phyloP scores from a whole-genome alignment of 2,329 filamentous ascomycete genomes.

The Cadophora luteo-olivacea region DNA sequence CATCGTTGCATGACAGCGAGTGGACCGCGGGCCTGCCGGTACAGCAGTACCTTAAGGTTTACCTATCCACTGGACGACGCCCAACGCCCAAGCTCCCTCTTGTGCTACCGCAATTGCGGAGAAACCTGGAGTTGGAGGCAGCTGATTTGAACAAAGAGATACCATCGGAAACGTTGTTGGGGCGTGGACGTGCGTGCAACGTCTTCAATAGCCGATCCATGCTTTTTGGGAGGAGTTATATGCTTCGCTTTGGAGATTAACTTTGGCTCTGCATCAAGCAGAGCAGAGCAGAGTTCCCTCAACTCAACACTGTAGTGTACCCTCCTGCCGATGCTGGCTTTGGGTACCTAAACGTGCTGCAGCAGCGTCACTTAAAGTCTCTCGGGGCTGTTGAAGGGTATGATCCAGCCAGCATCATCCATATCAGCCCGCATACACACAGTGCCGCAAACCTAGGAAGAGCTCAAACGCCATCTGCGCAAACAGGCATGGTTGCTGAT shows the following conservation, averaged over 20 bases:
- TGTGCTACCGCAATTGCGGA: slow-evolving; percentile 9
- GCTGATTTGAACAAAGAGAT: slow-evolving; percentile 12
- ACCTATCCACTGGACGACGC: slow-evolving; percentile 9
- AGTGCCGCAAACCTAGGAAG: neutral
- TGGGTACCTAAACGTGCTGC: neutral
- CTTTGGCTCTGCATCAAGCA: slow-evolving; percentile 5
- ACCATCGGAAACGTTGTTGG: neutral
- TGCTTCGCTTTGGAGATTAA: neutral
- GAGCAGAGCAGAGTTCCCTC: neutral
- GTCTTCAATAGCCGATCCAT: neutral
- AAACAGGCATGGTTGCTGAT: neutral
- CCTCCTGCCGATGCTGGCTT: neutral
- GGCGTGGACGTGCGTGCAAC: slow-evolving; percentile 3
- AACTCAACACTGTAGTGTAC: neutral
- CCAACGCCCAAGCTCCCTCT: neutral
- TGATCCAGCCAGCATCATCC: neutral
- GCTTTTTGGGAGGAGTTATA: neutral
- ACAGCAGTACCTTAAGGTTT: neutral
- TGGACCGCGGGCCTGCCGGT: neutral
- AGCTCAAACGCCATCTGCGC: neutral
- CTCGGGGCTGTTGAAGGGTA: neutral
- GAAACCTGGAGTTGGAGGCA: slow-evolving; percentile 10
- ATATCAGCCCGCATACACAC: neutral
- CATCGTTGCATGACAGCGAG: neutral
- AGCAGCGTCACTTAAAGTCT: neutral